Percentiles rank a stretch among this genome's conserved stretches.
Conservation (phyloP, 176 grass and related monocot genomes). For the Triticum urartu region DNA sequence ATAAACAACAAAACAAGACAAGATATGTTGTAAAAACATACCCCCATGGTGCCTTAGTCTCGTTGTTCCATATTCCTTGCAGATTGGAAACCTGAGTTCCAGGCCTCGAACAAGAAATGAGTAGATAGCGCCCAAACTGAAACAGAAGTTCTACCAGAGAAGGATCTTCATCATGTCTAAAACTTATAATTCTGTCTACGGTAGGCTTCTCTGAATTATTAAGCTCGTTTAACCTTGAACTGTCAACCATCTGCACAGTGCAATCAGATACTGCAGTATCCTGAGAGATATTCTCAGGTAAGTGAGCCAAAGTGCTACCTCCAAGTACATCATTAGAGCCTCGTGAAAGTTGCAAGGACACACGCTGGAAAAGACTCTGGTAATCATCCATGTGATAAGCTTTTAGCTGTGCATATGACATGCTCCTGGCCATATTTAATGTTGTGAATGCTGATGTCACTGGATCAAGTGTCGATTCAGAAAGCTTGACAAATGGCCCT, state of each 20-base stretch:
- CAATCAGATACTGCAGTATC: constrained; percentile 9
- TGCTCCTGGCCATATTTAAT: constrained; percentile 56
- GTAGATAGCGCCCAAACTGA: constrained; percentile 87
- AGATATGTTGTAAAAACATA: constrained; percentile 45
- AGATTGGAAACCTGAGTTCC: constrained; percentile 84
- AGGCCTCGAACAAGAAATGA: constrained; percentile 86
- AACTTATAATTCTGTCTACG: constrained; percentile 67
- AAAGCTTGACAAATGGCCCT: constrained; percentile 65
- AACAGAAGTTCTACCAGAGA: constrained; percentile 85
- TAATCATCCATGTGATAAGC: constrained; percentile 80
- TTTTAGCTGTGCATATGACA: constrained; percentile 68
- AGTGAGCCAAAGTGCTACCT: constrained; percentile 7
- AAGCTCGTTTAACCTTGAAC: neutral
- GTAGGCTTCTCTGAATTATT: constrained; percentile 49
- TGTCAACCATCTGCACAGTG: neutral
- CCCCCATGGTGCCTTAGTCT: constrained; percentile 68
- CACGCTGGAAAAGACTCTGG: constrained; percentile 77
- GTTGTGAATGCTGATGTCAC: constrained; percentile 31
- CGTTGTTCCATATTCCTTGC: constrained; percentile 93
- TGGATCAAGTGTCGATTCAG: constrained; percentile 67
- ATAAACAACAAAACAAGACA: neutral
- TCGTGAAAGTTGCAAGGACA: constrained; percentile 74
- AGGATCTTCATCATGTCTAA: constrained; percentile 83
- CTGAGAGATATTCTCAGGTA: constrained; percentile 19
- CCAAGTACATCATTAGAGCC: constrained; percentile 28